Percentiles rank a stretch among this genome's conserved stretches.
phyloP scores from a whole-genome alignment of 164 flowering plant genomes.

The Vitis rupestris region DNA sequence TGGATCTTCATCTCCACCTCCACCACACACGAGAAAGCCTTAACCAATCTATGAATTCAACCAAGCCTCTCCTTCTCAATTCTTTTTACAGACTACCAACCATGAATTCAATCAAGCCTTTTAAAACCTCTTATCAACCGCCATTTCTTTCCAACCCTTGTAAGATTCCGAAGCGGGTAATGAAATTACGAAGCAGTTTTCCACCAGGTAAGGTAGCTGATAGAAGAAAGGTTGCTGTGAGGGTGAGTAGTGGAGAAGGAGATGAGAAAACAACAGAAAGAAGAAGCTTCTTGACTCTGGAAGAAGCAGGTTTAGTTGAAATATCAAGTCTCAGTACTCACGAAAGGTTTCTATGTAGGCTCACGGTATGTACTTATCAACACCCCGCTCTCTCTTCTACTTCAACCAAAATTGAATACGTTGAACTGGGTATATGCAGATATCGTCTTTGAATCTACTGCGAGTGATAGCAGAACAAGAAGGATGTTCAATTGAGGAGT shows the following conservation, averaged over 20 bases:
- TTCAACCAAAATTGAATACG: background rate
- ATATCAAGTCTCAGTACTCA: conserved; percentile 76
- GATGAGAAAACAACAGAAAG: conserved; percentile 33
- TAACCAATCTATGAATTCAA: conserved; percentile 8
- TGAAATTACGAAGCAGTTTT: background rate
- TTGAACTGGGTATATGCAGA: conserved; percentile 39
- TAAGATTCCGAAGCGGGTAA: conserved; percentile 4
- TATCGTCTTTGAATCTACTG: conserved; percentile 78
- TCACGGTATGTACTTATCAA: conserved; percentile 49
- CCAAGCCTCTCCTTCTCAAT: background rate
- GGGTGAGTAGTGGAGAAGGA: conserved; percentile 26
- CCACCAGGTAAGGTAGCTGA: background rate
- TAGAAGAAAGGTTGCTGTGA: conserved; percentile 22
- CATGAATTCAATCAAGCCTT: conserved; percentile 16
- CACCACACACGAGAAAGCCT: background rate
- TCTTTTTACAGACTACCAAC: background rate
- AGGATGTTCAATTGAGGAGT: conserved; percentile 75
- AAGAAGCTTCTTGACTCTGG: conserved; percentile 56
- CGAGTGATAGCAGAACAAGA: conserved; percentile 89
- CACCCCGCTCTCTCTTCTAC: background rate
- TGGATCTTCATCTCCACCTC: conserved; percentile 9
- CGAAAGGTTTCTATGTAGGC: conserved; percentile 80
- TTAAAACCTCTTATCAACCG: background rate
- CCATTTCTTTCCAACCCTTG: conserved; percentile 12
- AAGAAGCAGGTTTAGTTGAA: conserved; percentile 91